Conservation (phyloP, 2,329 filamentous ascomycete species). For the Diplodia seriata region DNA sequence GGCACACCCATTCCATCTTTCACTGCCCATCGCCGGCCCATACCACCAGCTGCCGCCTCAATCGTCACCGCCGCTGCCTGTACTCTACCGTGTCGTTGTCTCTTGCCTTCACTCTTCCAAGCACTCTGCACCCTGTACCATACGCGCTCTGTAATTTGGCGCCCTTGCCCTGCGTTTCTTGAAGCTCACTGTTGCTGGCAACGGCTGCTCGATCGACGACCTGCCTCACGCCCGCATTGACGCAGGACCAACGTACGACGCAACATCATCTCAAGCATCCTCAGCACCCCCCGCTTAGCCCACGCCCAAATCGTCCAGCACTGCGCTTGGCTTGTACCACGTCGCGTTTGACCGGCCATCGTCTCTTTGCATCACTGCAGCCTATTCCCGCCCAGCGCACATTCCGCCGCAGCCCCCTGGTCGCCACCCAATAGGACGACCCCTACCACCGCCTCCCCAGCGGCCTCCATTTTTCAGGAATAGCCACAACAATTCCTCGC, state of each 20-base stretch:
- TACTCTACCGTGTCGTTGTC: neutral
- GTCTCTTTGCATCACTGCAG: too few species aligned
- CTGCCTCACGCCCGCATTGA: conserved; percentile 20
- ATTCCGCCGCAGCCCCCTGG: conserved; percentile 29
- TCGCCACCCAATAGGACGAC: conserved; percentile 33
- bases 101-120: neutral
- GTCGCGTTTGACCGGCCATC: conserved; percentile 16
- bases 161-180: conserved; percentile 18
- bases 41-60: neutral
- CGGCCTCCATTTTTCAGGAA: conserved; percentile 28
- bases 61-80: neutral
- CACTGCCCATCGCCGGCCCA: too few species aligned
- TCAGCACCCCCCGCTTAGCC: neutral
- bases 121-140: neutral
- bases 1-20: neutral
- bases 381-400: too few species aligned
- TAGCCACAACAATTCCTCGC: conserved; percentile 30
- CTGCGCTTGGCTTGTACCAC: conserved; percentile 25
- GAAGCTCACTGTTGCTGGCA: conserved; percentile 25
- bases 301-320: conserved; percentile 4
- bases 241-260: conserved; percentile 25
- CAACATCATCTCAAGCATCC: neutral
- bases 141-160: conserved; percentile 6
- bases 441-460: conserved; percentile 20
- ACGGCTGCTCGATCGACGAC: conserved; percentile 17